Conservation (phyloP, 352 stramenopile species). For the Phytophthora ohioensis region DNA sequence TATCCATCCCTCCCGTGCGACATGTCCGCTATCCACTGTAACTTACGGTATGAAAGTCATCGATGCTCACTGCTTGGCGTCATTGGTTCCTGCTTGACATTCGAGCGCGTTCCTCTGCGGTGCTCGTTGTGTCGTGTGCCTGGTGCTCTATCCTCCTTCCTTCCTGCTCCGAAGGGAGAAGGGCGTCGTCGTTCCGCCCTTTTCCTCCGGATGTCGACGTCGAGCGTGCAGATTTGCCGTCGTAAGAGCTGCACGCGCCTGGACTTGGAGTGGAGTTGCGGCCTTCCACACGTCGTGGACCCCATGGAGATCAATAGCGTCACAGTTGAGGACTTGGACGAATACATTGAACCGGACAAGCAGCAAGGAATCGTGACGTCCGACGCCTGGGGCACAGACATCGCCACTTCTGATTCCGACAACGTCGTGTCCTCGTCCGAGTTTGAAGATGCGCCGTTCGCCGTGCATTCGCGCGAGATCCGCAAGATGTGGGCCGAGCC, state of each 20-base stretch:
- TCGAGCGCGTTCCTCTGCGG: background rate
- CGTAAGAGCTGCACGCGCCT: slow-evolving; percentile 42
- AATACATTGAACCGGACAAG: slow-evolving; percentile 29
- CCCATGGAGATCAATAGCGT: slow-evolving; percentile 43
- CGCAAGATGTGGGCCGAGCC: slow-evolving; percentile 72
- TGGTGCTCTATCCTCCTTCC: background rate
- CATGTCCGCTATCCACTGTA: slow-evolving; percentile 7
- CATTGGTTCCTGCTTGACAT: slow-evolving; percentile 1
- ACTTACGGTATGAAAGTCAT: background rate
- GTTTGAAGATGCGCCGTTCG: slow-evolving; percentile 48
- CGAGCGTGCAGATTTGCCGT: slow-evolving; percentile 32
- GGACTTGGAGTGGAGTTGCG: slow-evolving; percentile 47
- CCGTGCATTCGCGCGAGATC: slow-evolving; percentile 45
- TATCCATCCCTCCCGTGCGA: slow-evolving; percentile 21
- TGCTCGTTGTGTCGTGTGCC: background rate
- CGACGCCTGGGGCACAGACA: slow-evolving; percentile 25
- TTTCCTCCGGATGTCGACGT: slow-evolving; percentile 26
- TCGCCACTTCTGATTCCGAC: slow-evolving; percentile 20
- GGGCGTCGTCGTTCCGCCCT: background rate
- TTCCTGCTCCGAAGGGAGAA: slow-evolving; percentile 5
- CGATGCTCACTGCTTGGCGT: background rate
- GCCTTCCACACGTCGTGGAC: slow-evolving; percentile 24
- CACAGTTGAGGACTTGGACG: slow-evolving; percentile 43
- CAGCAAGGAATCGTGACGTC: slow-evolving; percentile 26
- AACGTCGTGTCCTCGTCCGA: slow-evolving; percentile 25